These are phyloP conservation scores for Solanum medicagineum DNA, from an alignment of 257 asterid species.

Conservation along the genomic window DNA sequence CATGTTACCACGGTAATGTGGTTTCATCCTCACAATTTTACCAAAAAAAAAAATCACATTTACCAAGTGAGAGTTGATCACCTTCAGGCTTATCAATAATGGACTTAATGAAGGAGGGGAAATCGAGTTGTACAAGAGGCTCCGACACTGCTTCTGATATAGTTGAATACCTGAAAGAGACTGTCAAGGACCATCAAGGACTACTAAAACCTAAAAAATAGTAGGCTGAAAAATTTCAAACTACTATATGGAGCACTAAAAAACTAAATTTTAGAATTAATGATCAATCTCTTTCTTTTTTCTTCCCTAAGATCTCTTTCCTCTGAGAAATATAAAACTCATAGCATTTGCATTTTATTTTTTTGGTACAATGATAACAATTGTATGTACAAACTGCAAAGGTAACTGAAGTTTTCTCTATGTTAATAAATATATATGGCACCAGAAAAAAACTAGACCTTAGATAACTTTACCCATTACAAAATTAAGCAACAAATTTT, in stretches of 20 bases:
- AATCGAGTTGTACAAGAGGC: slow-evolving; percentile 13
- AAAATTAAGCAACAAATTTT: not conserved
- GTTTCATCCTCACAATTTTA: not conserved
- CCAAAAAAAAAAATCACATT: not conserved
- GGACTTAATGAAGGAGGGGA: slow-evolving; percentile 43
- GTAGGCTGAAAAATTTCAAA: not conserved
- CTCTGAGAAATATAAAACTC: not conserved
- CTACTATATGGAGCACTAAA: not conserved
- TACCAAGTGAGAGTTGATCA: slow-evolving; percentile 5
- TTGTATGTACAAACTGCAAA: not conserved
- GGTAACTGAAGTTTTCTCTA: not conserved
- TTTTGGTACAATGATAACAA: not conserved
- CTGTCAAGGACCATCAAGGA: slow-evolving; percentile 47
- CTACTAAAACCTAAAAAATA: slow-evolving; percentile 9
- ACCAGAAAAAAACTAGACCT: not conserved
- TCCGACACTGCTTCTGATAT: slow-evolving; percentile 15
- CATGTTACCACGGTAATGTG: not conserved
- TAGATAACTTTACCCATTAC: not conserved
- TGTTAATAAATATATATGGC: not conserved
- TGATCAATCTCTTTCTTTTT: not conserved
- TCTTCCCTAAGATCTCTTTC: not conserved
- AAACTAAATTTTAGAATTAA: not conserved
- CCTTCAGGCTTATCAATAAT: slow-evolving; percentile 53
- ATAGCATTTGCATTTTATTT: not conserved
- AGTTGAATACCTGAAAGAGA: slow-evolving; percentile 70